Conservation (phyloP, 2,329 filamentous ascomycete genomes). For the Dactylellina sp. region DNA sequence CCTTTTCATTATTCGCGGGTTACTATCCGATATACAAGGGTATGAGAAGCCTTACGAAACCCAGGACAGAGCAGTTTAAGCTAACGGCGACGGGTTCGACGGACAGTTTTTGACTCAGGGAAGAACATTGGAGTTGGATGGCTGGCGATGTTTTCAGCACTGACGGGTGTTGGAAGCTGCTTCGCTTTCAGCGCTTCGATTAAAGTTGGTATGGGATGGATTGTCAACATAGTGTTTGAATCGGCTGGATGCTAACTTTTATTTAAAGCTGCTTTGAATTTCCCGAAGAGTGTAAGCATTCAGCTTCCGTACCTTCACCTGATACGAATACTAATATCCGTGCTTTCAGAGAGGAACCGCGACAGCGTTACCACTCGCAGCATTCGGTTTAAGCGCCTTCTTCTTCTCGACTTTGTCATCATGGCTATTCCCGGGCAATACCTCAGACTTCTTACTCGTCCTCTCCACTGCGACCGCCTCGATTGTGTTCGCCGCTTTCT, state of each 20-base stretch:
- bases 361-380: slow-evolving; percentile 90
- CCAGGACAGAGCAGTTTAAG: slow-evolving; percentile 63
- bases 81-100: neutral
- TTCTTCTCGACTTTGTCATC: slow-evolving; percentile 88
- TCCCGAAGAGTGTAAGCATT: slow-evolving; percentile 61
- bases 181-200: slow-evolving; percentile 89
- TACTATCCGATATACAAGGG: slow-evolving; percentile 88
- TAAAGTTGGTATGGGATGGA: slow-evolving; percentile 72
- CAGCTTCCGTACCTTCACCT: slow-evolving; percentile 63
- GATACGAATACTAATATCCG: slow-evolving; percentile 80
- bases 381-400: slow-evolving; percentile 93
- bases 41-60: slow-evolving; percentile 71
- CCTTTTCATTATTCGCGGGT: slow-evolving; percentile 77
- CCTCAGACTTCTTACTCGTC: slow-evolving; percentile 81
- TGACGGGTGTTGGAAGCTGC: slow-evolving; percentile 89
- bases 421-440: slow-evolving; percentile 83
- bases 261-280: slow-evolving; percentile 60
- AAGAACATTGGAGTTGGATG: slow-evolving; percentile 51
- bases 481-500: slow-evolving; percentile 80
- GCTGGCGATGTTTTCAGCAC: slow-evolving; percentile 83
- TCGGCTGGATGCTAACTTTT: slow-evolving; percentile 25
- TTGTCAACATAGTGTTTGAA: neutral
- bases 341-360: slow-evolving; percentile 80
- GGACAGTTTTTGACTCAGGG: slow-evolving; percentile 38
- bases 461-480: slow-evolving; percentile 82